Conservation (phyloP, 257 asterid genomes). For the Gentiana dahurica region DNA sequence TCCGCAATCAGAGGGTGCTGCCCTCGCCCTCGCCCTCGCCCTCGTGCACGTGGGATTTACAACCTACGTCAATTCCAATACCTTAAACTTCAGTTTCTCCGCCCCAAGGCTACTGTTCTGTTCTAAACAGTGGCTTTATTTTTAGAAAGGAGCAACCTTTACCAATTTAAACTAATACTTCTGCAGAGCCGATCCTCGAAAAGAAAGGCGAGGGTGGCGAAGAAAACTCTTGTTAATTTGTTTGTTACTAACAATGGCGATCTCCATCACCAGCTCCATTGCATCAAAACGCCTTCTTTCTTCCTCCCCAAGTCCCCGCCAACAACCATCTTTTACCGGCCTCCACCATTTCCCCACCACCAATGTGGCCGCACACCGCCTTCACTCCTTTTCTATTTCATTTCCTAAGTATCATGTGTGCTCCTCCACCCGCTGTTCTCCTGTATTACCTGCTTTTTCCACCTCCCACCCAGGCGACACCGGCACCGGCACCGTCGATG, state of each 20-base stretch:
- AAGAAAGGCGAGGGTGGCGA: constrained; percentile 1
- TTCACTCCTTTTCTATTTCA: constrained; percentile 6
- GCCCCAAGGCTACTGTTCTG: too few species aligned
- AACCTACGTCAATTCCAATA: too few species aligned
- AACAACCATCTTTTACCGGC: neutral
- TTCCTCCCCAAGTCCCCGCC: neutral
- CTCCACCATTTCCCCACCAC: constrained; percentile 14
- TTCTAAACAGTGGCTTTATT: too few species aligned
- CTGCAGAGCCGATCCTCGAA: too few species aligned
- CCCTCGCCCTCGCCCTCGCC: too few species aligned
- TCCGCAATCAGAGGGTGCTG: too few species aligned
- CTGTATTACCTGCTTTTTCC: constrained; percentile 19
- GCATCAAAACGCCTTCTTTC: constrained; percentile 1
- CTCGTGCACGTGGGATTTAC: too few species aligned
- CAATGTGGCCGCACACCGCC: neutral
- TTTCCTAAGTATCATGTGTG: constrained; percentile 8
- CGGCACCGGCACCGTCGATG: constrained; percentile 6
- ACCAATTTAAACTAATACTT: too few species aligned
- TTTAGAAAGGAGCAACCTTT: too few species aligned
- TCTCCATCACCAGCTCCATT: constrained; percentile 18
- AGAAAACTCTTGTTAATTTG: too few species aligned
- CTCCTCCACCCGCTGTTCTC: constrained; percentile 10
- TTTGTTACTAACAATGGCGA: constrained; percentile 6
- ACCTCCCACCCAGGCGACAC: constrained; percentile 13
- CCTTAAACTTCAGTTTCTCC: too few species aligned